Evolutionary conservation across 129 eudicot species (phyloP).

Genomic region (Chrysanthemum lavandulifolium): DNA sequence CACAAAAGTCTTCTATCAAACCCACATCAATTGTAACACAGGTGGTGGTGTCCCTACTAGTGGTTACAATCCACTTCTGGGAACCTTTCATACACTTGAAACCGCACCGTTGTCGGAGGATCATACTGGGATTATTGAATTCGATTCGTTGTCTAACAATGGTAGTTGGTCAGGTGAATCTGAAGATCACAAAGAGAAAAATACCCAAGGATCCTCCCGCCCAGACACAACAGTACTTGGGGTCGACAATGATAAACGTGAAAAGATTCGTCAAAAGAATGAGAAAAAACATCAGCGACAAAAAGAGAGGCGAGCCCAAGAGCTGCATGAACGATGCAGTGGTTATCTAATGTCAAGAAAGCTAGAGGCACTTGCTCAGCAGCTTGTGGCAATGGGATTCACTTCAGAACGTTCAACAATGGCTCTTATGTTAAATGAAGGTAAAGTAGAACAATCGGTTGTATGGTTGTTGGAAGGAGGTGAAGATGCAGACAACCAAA

Average conservation of each 20-base stretch:
- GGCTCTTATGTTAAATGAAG: constrained; percentile 82
- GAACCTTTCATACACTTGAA: constrained; percentile 73
- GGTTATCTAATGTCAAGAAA: constrained; percentile 85
- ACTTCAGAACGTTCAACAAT: constrained; percentile 72
- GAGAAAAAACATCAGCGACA: constrained; percentile 83
- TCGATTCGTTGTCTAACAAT: constrained; percentile 61
- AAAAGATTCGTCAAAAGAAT: constrained; percentile 74
- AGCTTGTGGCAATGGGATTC: constrained; percentile 82
- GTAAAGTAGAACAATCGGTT: constrained; percentile 72
- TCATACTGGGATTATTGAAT: constrained; percentile 48
- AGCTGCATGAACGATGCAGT: constrained; percentile 69
- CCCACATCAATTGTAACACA: constrained; percentile 43
- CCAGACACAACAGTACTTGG: constrained; percentile 46
- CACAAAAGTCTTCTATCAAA: constrained; percentile 53
- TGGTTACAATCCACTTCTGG: constrained; percentile 73
- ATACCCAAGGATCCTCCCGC: constrained; percentile 36
- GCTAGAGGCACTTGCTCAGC: constrained; percentile 69
- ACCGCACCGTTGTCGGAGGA: constrained; percentile 38
- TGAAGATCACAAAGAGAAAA: constrained; percentile 75
- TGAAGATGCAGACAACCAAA: constrained; percentile 50
- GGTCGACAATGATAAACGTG: constrained; percentile 69
- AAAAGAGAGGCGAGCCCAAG: constrained; percentile 83
- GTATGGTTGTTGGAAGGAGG: constrained; percentile 69
- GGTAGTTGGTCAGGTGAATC: constrained; percentile 92
- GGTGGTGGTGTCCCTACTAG: constrained; percentile 43